Conservation (phyloP, 352 stramenopile genomes). For the Pythium biforme region DNA sequence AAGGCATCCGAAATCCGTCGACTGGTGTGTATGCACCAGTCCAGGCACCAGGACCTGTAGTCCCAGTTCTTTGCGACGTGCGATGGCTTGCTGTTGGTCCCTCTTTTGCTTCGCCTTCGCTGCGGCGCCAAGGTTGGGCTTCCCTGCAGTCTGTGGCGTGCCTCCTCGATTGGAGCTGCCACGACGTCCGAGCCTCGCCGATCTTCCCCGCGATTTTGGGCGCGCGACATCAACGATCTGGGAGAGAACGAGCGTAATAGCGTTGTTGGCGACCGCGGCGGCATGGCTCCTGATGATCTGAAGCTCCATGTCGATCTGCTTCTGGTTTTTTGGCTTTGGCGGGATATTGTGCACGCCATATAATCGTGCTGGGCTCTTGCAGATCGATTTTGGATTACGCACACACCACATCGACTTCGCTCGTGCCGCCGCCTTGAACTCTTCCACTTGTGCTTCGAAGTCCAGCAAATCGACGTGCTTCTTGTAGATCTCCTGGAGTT, state of each 20-base stretch:
- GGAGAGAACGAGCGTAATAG: constrained; percentile 34
- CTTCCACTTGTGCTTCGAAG: constrained; percentile 43
- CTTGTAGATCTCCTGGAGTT: constrained; percentile 39
- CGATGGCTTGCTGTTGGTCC: constrained; percentile 36
- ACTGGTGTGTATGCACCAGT: background rate
- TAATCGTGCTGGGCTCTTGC: constrained; percentile 40
- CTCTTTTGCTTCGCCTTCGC: constrained; percentile 28
- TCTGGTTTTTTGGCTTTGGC: constrained; percentile 36
- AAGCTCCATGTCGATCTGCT: constrained; percentile 41
- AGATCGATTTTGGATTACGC: constrained; percentile 44
- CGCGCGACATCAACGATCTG: constrained; percentile 31
- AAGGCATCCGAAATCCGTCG: constrained; percentile 3
- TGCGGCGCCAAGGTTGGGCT: constrained; percentile 10
- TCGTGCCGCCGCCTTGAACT: constrained; percentile 42
- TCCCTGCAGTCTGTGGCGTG: constrained; percentile 1
- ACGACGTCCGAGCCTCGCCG: constrained; percentile 10
- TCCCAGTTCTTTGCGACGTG: constrained; percentile 33
- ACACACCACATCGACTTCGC: constrained; percentile 62
- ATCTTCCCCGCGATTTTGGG: constrained; percentile 17
- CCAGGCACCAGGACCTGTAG: constrained; percentile 45
- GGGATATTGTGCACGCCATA: constrained; percentile 57
- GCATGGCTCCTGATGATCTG: constrained; percentile 28
- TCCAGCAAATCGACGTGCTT: constrained; percentile 28
- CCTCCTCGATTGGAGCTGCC: constrained; percentile 13
- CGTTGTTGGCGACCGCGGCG: constrained; percentile 32